Conservation (phyloP, 2,329 filamentous ascomycete genomes). For the Cercospora zeae-maydis region DNA sequence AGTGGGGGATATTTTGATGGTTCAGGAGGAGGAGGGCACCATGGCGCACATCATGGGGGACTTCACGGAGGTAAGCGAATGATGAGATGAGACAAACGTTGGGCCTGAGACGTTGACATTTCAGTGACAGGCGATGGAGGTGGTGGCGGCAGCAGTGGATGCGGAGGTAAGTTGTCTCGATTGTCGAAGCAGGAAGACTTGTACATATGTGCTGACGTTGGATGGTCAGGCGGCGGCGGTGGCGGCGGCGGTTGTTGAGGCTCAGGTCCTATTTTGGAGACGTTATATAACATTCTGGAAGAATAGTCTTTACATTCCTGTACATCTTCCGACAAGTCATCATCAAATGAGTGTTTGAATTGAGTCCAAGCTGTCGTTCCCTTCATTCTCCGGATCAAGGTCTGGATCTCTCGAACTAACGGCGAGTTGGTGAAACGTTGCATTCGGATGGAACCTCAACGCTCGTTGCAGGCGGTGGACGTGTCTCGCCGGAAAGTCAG, state of each 20-base stretch:
- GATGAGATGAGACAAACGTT: neutral
- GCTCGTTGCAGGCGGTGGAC: neutral
- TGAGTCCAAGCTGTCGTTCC: neutral
- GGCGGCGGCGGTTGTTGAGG: neutral
- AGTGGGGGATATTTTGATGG: neutral
- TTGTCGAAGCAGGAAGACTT: neutral
- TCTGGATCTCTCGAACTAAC: neutral
- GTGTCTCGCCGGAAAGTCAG: neutral
- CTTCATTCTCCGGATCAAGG: neutral
- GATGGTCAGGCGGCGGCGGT: neutral
- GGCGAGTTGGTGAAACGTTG: neutral
- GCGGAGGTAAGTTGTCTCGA: neutral
- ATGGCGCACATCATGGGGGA: neutral
- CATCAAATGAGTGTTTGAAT: neutral
- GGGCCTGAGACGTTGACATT: neutral
- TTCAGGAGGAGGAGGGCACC: slow-evolving; percentile 1
- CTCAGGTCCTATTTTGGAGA: too few species aligned
- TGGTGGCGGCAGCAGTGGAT: neutral
- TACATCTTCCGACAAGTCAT: neutral
- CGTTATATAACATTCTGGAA: neutral
- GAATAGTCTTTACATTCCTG: too few species aligned
- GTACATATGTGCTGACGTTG: neutral
- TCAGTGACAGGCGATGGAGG: neutral
- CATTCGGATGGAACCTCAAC: neutral
- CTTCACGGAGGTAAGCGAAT: neutral